Evolutionary conservation across 768 basidiomycete species (phyloP).

Genomic region (Stropharia rugosoannulata): DNA sequence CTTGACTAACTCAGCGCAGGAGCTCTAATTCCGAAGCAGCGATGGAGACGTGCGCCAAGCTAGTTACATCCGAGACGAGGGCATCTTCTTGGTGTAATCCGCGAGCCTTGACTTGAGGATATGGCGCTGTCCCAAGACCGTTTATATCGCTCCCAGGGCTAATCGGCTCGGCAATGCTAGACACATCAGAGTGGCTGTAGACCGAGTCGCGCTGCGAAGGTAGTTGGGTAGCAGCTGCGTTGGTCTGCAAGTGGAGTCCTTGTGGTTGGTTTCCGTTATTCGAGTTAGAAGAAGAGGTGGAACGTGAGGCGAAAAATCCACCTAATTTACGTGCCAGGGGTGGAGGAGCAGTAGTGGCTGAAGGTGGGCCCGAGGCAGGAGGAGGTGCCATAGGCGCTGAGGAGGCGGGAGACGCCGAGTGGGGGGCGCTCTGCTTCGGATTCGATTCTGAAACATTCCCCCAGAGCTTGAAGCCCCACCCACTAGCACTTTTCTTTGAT

Average conservation of each 20-base stretch:
- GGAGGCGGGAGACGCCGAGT: constrained; percentile 12
- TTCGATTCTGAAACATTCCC: constrained; percentile 17
- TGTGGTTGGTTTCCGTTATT: constrained; percentile 9
- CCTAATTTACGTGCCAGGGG: constrained; percentile 68
- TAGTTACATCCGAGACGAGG: constrained; percentile 29
- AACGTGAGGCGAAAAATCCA: constrained; percentile 64
- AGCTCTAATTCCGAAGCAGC: constrained; percentile 16
- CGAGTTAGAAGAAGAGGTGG: constrained; percentile 46
- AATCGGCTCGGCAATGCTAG: constrained; percentile 57
- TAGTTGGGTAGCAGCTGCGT: constrained; percentile 24
- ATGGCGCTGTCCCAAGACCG: constrained; percentile 23
- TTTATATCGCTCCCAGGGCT: constrained; percentile 47
- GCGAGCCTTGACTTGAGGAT: constrained; percentile 7
- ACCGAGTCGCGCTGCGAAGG: constrained; percentile 37
- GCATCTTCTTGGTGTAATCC: constrained; percentile 16
- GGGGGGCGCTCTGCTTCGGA: constrained; percentile 10
- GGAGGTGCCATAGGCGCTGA: constrained; percentile 4
- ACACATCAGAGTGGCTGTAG: constrained; percentile 56
- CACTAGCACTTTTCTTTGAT: constrained; percentile 30
- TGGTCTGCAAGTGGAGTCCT: constrained; percentile 30
- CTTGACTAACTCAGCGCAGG: constrained; percentile 2
- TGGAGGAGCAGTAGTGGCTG: constrained; percentile 29
- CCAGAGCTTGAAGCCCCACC: constrained; percentile 78
- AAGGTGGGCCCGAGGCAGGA: constrained; percentile 1
- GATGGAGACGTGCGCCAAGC: constrained; percentile 20